Percentiles rank a stretch among this genome's conserved stretches.
These are phyloP conservation scores for Cryphonectria radicalis DNA, from an alignment of 2,329 filamentous ascomycete species.

Conservation along the genomic window DNA sequence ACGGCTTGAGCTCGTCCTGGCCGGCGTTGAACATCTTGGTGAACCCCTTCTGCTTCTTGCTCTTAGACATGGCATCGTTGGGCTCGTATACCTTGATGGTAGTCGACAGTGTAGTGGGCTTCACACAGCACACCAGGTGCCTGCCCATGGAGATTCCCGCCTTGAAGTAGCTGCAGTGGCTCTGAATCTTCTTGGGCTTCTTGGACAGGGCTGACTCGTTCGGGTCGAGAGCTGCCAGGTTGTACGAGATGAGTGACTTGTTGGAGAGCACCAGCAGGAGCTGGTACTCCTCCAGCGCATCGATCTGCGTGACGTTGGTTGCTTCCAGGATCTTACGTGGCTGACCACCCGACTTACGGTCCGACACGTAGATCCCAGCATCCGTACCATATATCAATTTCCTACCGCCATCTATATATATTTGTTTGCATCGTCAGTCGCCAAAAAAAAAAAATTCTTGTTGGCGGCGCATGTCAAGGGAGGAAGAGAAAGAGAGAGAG, in stretches of 20 bases:
- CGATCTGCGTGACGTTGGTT: conserved; percentile 88
- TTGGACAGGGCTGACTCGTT: conserved; percentile 81
- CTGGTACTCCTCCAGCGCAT: conserved; percentile 93
- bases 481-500: too few species aligned
- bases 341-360: conserved; percentile 85
- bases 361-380: conserved; percentile 88
- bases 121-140: conserved; percentile 95
- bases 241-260: conserved; percentile 90
- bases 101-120: conserved; percentile 88
- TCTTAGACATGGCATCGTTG: conserved; percentile 90
- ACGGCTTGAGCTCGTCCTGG: conserved; percentile 93
- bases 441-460: not conserved
- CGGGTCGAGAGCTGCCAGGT: conserved; percentile 82
- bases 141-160: conserved; percentile 92
- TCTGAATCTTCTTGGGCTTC: conserved; percentile 93
- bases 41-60: conserved; percentile 93
- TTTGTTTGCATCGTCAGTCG: conserved; percentile 29
- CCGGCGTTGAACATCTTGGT: conserved; percentile 93
- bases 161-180: conserved; percentile 98
- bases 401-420: conserved; percentile 78
- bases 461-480: too few species aligned
- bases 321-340: conserved; percentile 80
- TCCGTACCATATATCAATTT: conserved; percentile 96
- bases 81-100: conserved; percentile 99
- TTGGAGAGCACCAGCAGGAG: conserved; percentile 90